Base-by-base conservation (phyloP, 2,329 filamentous ascomycete genomes). In the Balansia obtecta region DNA sequence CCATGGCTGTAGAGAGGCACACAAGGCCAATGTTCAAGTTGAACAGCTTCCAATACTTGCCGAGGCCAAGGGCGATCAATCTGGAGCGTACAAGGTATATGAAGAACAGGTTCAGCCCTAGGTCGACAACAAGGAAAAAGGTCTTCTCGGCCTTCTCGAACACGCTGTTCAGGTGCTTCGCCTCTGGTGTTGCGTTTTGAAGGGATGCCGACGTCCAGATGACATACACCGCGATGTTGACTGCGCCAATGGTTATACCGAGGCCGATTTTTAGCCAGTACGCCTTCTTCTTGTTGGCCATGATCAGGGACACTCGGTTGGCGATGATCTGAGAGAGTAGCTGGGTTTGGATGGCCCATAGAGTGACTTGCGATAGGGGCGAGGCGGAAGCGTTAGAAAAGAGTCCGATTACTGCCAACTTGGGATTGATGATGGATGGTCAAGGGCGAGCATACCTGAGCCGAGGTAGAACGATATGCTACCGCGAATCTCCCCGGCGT, bases 41-140 rank as follows among this genome's bases (percentile, higher is more conserved):
- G 43, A 75, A 69, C 2, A 77, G 63, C 16, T 65, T 66, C 60
- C 70, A 68, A 60, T 77, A 77, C 55, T 77, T 77, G 4, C 65
- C 64, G 8, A 77, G 60, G 2, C 74, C 74, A 49, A 65, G 60
- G 37, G 74, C 69, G 49, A 69, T 68, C 48, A 77, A 63, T 0
- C 72, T 68, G 13, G 62, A 63, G 44, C 72, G 69, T 27, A 76
- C 73, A 2, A 65, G 61, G 12, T 63, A 60, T 2, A 78, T 58
- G 56, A 79, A 79, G 55, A 72, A 74, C 52, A 64, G 62, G 50
- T 78, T 79, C 13, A 79, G 65, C 0, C 57, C 60, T 3, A 68
- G 65, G 47, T 79, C 75, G 1, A 76, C 63, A 1, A 74, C 48
- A 0, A 76, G 60, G 50, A 76, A 76, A 11, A 79, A 64, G 0